Base-by-base conservation (phyloP, 352 stramenopile species). In the Globisporangium parvum region DNA sequence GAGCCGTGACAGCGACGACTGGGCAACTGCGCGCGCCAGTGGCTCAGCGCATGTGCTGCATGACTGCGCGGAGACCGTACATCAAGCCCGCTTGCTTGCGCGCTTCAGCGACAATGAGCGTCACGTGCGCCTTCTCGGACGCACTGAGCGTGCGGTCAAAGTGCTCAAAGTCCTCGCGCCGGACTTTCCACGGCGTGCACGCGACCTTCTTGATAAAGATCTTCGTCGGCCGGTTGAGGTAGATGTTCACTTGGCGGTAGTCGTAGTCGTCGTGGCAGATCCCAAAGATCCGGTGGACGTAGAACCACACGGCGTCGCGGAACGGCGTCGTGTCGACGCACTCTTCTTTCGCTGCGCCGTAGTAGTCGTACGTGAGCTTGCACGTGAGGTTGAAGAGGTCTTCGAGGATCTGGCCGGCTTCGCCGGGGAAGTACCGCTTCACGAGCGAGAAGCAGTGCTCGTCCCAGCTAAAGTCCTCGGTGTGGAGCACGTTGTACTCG, bases 211-310 rank as follows among this genome's bases (percentile, higher is more conserved):
- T 91, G 37, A 94, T 70, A 53, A 93, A 94, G 21, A 89, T 85
- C 68, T 94, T 94, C 24, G 81, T 93, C 44, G 85, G 82, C 2
- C 80, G 80, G 62, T 91, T 92, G 47, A 94, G 53, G 47, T 80
- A 91, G 52, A 75, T 71, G 58, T 93, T 93, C 23, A 94, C 79
- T 57, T 89, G 81, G 39, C 75, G 68, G 63, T 94, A 94, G 65
- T 94, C 81, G 56, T 94, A 94, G 65, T 93, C 85, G 47, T 94
- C 85, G 65, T 94, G 80, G 62, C 82, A 93, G 63, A 95, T 95
- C 41, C 85, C 85, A 37, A 93, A 92, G 63, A 93, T 89, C 54
- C 85, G 82, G 58, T 93, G 85, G 18, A 93, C 83, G 41, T 93
- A 95, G 64, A 90, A 92, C 83, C 85, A 93, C 31, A 95, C 86